Conservation (phyloP, 1,139 yeast species). For the Taiozyma sp. region DNA sequence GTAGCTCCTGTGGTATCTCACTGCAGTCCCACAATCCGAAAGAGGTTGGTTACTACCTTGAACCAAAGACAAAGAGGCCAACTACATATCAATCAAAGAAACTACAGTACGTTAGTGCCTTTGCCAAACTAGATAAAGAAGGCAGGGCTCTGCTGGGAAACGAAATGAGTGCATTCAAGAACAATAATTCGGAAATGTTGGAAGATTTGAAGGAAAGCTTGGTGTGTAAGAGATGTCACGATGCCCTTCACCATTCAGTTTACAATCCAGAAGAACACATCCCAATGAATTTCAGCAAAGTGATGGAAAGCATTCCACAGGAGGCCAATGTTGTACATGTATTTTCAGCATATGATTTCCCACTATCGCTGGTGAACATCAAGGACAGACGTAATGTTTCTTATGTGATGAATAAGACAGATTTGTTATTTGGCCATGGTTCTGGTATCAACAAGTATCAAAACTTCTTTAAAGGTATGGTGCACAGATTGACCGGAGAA, state of each 20-base stretch:
- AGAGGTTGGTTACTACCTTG: conserved; percentile 38
- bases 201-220: conserved; percentile 5
- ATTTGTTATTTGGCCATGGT: conserved; percentile 39
- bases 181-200: background rate
- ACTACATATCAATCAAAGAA: conserved; percentile 15
- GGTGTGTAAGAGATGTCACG: conserved; percentile 50
- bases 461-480: conserved; percentile 40
- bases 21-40: conserved; percentile 36
- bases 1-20: conserved; percentile 46
- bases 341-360: conserved; percentile 64
- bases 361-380: conserved; percentile 44
- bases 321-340: conserved; percentile 52
- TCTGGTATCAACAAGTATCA: conserved; percentile 33
- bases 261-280: conserved; percentile 34
- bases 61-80: conserved; percentile 18
- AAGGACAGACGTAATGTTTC: conserved; percentile 34
- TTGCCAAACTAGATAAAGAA: conserved; percentile 18
- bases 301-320: conserved; percentile 41
- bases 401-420: conserved; percentile 56
- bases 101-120: conserved; percentile 18
- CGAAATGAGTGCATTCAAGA: background rate
- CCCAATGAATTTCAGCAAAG: conserved; percentile 30
- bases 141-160: conserved; percentile 14
- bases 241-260: conserved; percentile 40
- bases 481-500: conserved; percentile 15